A percentile compares a stretch with the other conserved stretches of the same genome.
phyloP scores from a whole-genome alignment of 345 rosid species.

The Eucalyptus sp. region DNA sequence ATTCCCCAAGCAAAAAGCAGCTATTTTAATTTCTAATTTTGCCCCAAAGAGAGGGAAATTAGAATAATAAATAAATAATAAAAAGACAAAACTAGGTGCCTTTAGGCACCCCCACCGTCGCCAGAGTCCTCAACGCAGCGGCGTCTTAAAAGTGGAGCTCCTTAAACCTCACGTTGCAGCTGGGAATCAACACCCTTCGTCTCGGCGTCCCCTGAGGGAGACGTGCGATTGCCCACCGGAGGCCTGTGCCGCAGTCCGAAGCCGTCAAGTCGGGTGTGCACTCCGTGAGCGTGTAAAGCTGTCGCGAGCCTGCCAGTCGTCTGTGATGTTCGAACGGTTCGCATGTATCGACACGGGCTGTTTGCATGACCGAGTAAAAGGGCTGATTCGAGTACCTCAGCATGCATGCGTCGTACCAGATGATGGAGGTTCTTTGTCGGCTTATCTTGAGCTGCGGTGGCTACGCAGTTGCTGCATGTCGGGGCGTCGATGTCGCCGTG shows the following conservation, averaged over 20 bases:
- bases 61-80: too few relatives aligned
- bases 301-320: background rate
- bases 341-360: background rate
- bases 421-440: background rate
- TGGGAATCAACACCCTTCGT: background rate
- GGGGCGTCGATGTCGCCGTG: background rate
- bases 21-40: too few relatives aligned
- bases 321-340: background rate
- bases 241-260: background rate
- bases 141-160: background rate
- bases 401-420: background rate
- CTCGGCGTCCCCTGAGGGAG: background rate
- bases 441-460: background rate
- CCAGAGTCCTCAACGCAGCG: background rate
- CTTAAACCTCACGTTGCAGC: slow-evolving; percentile 22
- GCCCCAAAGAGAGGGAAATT: too few relatives aligned
- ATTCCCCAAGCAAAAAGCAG: background rate
- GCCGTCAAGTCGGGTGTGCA: background rate
- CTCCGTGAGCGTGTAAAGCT: background rate
- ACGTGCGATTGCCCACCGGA: background rate
- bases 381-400: background rate
- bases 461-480: background rate
- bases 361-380: background rate
- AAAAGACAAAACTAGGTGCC: too few relatives aligned
- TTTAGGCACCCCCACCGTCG: background rate